Evolutionary conservation across 2,329 filamentous ascomycete species (phyloP).

Genomic region (Endocalyx cinctus): DNA sequence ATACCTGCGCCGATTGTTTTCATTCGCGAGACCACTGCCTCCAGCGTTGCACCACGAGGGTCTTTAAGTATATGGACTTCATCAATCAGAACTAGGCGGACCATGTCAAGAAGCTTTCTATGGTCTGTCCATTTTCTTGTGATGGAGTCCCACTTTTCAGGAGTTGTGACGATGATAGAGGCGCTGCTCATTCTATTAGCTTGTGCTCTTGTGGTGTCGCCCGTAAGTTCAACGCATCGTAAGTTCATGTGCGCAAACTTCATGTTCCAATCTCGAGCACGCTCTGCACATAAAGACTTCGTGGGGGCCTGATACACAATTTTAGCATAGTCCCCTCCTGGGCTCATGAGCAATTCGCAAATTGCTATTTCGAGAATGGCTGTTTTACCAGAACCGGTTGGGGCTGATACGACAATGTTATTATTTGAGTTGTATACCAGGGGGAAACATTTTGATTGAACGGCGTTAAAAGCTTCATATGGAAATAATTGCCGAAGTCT

Average conservation of each 20-base stretch:
- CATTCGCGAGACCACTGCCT: constrained; percentile 83
- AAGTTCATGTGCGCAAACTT: constrained; percentile 68
- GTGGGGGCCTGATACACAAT: constrained; percentile 82
- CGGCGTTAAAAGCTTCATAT: constrained; percentile 72
- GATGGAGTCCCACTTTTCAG: constrained; percentile 89
- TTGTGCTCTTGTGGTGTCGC: constrained; percentile 68
- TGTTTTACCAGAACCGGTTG: constrained; percentile 84
- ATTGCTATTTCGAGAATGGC: constrained; percentile 77
- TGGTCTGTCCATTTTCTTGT: constrained; percentile 85
- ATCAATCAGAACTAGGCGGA: constrained; percentile 79
- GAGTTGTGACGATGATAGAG: constrained; percentile 80
- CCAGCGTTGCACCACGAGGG: constrained; percentile 70
- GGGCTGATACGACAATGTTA: constrained; percentile 76
- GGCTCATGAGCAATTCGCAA: constrained; percentile 60
- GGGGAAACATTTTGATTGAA: constrained; percentile 76
- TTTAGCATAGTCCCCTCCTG: constrained; percentile 62
- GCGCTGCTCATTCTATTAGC: constrained; percentile 66
- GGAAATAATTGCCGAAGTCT: constrained; percentile 65
- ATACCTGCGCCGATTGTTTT: constrained; percentile 72
- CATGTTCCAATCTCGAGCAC: constrained; percentile 69
- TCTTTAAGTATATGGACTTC: constrained; percentile 87
- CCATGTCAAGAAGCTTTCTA: constrained; percentile 64
- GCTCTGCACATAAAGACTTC: constrained; percentile 75
- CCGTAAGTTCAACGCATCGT: constrained; percentile 72
- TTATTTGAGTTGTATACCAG: constrained; percentile 62